Evolutionary conservation across 176 grass and related monocot species (phyloP), one percentile per base, ranked within the genome.

Genomic region (Themeda triandra): DNA sequence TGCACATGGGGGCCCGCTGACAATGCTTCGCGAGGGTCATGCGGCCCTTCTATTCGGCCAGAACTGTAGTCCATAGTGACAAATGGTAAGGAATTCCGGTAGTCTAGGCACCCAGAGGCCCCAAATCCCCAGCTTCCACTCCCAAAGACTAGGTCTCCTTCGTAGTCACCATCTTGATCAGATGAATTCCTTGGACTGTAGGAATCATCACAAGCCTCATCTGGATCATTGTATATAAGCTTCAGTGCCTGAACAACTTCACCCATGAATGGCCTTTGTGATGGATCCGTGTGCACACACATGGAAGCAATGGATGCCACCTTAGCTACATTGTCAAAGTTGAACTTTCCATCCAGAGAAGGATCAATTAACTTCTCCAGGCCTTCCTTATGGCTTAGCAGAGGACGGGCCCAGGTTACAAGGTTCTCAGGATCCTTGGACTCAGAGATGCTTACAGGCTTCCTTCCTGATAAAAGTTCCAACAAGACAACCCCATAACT

Each of bases 201-300:
- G 25, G 89, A 96, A 89, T 96, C 90, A 19, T 90, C 87, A 1
- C 87, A 91, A 5, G 91, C 88, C 82, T 93, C 96, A 41, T 94
- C 93, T 17, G 71, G 54, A 29, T 94, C 96, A 45, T 99, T 99
- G 86, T 87, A 96, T 24, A 96, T 69, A 30, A 99, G 89, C 64
- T 99, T 99, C 83, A 99, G 66, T 63, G 96, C 96, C 89, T 99
- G 96, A 30, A 99, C 96, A 1, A 99, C 96, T 90, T 99, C 96
- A 32, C 96, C 96, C 96, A 99, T 99, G 86, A 99, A 99, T 42
- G 96, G 96, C 65, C 96, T 89, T 13, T 99, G 91, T 17, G 93
- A 92, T 7, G 91, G 85, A 49, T 99, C 91, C 0, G 30, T 75
- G 39, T 94, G 93, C 30, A 99, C 91, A 32, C 96, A 99, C 72